phyloP scores from a whole-genome alignment of 2,329 filamentous ascomycete genomes.

The Aspergillus arachidicola region DNA sequence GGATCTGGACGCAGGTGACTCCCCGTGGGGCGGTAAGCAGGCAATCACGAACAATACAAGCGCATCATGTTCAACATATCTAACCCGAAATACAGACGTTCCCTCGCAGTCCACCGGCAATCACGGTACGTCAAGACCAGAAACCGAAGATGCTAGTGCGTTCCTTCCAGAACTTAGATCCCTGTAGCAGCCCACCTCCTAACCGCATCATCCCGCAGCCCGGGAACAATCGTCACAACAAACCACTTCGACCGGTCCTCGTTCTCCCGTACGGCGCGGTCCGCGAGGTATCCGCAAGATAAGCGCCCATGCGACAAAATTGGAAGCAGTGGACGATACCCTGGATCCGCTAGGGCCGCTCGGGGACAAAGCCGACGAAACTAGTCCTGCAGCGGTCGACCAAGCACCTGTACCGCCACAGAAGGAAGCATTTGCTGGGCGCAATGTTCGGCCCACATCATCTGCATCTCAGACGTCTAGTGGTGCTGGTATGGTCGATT shows the following conservation, averaged over 20 bases:
- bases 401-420: slow-evolving; percentile 61
- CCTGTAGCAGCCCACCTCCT: slow-evolving; percentile 21
- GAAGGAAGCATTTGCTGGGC: slow-evolving; percentile 54
- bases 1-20: slow-evolving; percentile 49
- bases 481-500: slow-evolving; percentile 60
- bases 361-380: slow-evolving; percentile 48
- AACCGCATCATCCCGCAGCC: slow-evolving; percentile 25
- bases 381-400: slow-evolving; percentile 46
- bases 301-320: slow-evolving; percentile 61
- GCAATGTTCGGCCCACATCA: slow-evolving; percentile 41
- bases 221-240: slow-evolving; percentile 36
- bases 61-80: slow-evolving; percentile 23
- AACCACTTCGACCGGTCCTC: slow-evolving; percentile 45
- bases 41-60: slow-evolving; percentile 29
- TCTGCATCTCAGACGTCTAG: slow-evolving; percentile 51
- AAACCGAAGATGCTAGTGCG: slow-evolving; percentile 36
- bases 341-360: slow-evolving; percentile 65
- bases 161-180: slow-evolving; percentile 6
- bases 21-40: slow-evolving; percentile 53
- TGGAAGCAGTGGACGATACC: slow-evolving; percentile 65
- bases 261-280: slow-evolving; percentile 52
- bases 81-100: slow-evolving; percentile 43
- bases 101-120: slow-evolving; percentile 45
- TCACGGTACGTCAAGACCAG: slow-evolving; percentile 29
- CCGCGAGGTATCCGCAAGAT: slow-evolving; percentile 60